A percentile compares a stretch with the other conserved stretches of the same genome.
Conservation (phyloP, 225 moss, liverwort and hornwort genomes). For the Polytrichum commune region DNA sequence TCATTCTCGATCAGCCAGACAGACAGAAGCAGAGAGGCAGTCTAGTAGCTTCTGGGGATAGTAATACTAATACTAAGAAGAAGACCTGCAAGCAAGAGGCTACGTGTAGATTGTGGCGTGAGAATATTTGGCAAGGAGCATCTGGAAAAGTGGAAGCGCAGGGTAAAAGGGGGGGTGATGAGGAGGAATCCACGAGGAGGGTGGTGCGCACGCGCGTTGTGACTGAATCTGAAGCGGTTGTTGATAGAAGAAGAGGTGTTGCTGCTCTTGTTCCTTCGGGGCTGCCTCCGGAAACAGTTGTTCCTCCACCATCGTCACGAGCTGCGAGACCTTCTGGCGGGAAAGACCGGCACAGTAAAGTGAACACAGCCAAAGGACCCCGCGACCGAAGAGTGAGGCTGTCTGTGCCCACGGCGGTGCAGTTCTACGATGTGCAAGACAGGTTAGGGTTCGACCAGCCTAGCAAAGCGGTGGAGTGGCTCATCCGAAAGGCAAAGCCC, state of each 20-base stretch:
- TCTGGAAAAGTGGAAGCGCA: constrained; percentile 54
- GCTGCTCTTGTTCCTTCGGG: constrained; percentile 8
- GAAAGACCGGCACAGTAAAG: constrained; percentile 96
- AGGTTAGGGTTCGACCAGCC: constrained; percentile 93
- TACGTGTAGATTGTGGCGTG: background rate
- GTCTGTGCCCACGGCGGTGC: constrained; percentile 89
- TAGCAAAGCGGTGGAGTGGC: constrained; percentile 94
- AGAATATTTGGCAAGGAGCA: constrained; percentile 27
- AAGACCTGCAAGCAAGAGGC: too few species aligned
- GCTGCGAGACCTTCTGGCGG: constrained; percentile 82
- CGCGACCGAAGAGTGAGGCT: constrained; percentile 85
- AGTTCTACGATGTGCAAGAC: constrained; percentile 95
- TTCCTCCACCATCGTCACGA: constrained; percentile 49
- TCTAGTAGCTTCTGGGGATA: too few species aligned
- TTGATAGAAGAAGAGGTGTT: too few species aligned
- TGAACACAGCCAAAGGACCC: constrained; percentile 92
- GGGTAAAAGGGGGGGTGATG: constrained; percentile 54
- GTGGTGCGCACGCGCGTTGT: constrained; percentile 43
- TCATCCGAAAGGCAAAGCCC: constrained; percentile 80
- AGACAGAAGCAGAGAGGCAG: too few species aligned
- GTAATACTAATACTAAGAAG: too few species aligned
- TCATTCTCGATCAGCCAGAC: too few species aligned
- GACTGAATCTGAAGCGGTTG: too few species aligned
- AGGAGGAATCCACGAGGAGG: constrained; percentile 58
- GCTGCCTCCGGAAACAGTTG: constrained; percentile 21